phyloP scores from a whole-genome alignment of 495 filamentous ascomycete species.

The Sphaerosporella brunnea region DNA sequence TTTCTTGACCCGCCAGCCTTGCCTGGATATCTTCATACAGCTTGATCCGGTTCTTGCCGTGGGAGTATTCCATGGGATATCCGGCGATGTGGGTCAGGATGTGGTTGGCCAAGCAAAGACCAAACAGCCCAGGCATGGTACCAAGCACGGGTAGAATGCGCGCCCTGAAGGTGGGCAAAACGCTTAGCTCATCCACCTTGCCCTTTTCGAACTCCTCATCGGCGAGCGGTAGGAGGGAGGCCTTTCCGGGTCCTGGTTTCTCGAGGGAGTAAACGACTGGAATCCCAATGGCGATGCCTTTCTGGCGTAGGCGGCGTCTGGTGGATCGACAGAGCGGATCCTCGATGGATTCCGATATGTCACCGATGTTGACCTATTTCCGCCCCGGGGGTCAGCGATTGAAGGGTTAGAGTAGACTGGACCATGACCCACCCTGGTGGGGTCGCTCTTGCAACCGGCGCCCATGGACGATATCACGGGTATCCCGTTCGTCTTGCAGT shows the following conservation, averaged over 20 bases:
- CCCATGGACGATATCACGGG: slow-evolving; percentile 91
- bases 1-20: slow-evolving; percentile 53
- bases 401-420: no score
- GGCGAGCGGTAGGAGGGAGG: slow-evolving; percentile 64
- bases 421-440: slow-evolving; percentile 38
- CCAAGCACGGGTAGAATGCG: slow-evolving; percentile 87
- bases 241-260: slow-evolving; percentile 80
- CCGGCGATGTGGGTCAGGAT: slow-evolving; percentile 69
- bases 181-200: slow-evolving; percentile 67
- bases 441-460: slow-evolving; percentile 92
- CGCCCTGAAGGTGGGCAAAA: slow-evolving; percentile 80
- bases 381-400: no score
- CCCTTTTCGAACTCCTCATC: slow-evolving; percentile 83
- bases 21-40: slow-evolving; percentile 69
- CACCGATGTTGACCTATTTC: slow-evolving; percentile 58
- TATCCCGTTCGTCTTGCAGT: slow-evolving; percentile 58
- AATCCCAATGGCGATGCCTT: slow-evolving; percentile 69
- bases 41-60: slow-evolving; percentile 69
- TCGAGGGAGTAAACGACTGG: slow-evolving; percentile 88
- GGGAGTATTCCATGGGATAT: slow-evolving; percentile 71
- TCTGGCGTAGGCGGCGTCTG: slow-evolving; percentile 54
- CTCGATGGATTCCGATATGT: slow-evolving; percentile 76
- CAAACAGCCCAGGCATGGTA: slow-evolving; percentile 94
- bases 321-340: slow-evolving; percentile 79
- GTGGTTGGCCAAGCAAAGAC: slow-evolving; percentile 76